Conservation (phyloP, 768 basidiomycete species). For the Leccinum pellstonianum region DNA sequence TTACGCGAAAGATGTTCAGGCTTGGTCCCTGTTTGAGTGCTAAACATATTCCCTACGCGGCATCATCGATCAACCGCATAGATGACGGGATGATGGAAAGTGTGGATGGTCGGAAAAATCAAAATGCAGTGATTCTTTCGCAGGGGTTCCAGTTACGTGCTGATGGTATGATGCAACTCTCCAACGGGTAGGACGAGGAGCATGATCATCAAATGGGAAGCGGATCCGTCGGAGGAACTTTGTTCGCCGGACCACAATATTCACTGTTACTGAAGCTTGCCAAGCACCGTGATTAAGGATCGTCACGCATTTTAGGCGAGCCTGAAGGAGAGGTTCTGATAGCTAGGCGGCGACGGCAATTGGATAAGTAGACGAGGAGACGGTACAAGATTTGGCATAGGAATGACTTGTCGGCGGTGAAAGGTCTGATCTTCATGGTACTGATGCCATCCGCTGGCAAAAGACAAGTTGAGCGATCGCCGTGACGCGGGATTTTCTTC, state of each 20-base stretch:
- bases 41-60: neutral
- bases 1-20: neutral
- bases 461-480: no score
- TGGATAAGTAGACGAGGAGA: neutral
- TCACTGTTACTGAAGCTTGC: no score
- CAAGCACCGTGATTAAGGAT: no score
- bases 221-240: neutral
- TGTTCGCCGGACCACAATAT: neutral
- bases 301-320: neutral
- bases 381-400: neutral
- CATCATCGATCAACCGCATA: neutral
- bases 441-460: no score
- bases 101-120: neutral
- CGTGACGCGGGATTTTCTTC: no score
- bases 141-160: no score
- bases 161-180: no score
- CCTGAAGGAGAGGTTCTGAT: neutral
- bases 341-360: neutral
- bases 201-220: no score
- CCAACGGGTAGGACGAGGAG: no score
- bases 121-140: neutral
- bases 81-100: neutral
- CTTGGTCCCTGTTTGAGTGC: neutral
- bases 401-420: neutral
- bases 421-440: neutral